Base-by-base conservation (phyloP, 2,329 filamentous ascomycete species). In the Didymella arachidicola region DNA sequence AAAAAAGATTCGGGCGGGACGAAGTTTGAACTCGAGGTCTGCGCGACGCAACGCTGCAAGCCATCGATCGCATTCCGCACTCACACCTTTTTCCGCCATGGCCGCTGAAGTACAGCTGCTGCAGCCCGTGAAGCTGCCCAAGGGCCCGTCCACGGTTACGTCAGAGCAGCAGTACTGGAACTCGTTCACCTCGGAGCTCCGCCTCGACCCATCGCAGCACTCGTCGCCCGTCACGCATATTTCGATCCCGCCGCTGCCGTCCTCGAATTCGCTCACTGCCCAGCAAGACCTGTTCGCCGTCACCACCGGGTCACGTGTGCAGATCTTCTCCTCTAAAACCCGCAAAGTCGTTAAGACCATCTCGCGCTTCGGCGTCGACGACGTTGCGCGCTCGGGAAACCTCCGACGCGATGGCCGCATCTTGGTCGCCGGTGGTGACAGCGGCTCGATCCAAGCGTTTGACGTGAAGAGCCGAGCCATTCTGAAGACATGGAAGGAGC, bases 131-230 rank as follows among this genome's bases (percentile, higher is more conserved):
- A 96, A 92, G 83, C 86, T 96, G 73, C 88, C 94, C 57, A 86
- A 90, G 63, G 91, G 92, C 49, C 93, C 93, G 57, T 89, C 90
- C 39, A 89, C 92, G 53, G 80, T 94, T 46, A 97, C 94, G 6
- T 89, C 93, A 30, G 95, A 99, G 81, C 93, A 98, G 80, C 86
- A 89, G 66, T 98, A 98, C 83, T 99, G 96, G 96, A 90, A 90
- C 74, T 89, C 90, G 12, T 99, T 99, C 83, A 93, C 92, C 80
- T 95, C 93, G 68, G 91, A 93, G 66, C 87, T 96, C 57, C 88
- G 94, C 61, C 88, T 98, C 62, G 74, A 77, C 66, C 91, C 95
- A 44, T 96, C 94, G 63, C 93, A 93, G 64, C 92, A 95, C 64
- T 91, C 92, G 74, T 93, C 91, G 76, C 90, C 92, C 44, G 87